Conservation (phyloP, 2,329 filamentous ascomycete genomes). For the Apiospora phragmitis region DNA sequence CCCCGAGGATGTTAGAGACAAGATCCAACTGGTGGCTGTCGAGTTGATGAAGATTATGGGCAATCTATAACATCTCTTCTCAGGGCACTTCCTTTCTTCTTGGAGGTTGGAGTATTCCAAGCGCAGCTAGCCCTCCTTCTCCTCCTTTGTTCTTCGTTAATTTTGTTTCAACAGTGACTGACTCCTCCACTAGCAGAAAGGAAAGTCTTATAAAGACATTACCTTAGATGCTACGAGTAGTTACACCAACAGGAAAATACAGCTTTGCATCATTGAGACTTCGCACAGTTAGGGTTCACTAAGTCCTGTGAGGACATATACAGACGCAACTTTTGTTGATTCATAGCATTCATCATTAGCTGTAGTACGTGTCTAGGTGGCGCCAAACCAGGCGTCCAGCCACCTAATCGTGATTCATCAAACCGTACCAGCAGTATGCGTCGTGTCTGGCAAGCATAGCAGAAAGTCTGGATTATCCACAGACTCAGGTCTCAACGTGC, state of each 20-base stretch:
- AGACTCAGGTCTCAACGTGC: background rate
- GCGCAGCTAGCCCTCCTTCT: no score
- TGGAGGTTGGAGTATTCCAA: no score
- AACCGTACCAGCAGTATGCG: background rate
- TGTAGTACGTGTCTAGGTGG: background rate
- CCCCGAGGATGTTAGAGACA: background rate
- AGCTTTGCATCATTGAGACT: no score
- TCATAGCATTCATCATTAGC: background rate
- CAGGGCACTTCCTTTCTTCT: no score
- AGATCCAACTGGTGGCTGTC: background rate
- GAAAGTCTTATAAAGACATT: no score
- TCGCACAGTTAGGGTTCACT: no score
- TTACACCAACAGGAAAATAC: no score
- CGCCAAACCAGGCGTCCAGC: background rate
- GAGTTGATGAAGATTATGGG: background rate
- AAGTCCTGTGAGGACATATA: background rate
- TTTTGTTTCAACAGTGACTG: no score
- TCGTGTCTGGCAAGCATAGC: background rate
- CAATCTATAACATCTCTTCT: background rate
- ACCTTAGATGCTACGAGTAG: no score
- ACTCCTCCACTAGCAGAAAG: no score
- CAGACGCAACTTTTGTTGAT: background rate
- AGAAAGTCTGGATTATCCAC: background rate
- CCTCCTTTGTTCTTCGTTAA: no score
- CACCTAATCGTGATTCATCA: background rate